phyloP scores from a whole-genome alignment of 495 filamentous ascomycete species.

The Trichoderma orchidacearum region DNA sequence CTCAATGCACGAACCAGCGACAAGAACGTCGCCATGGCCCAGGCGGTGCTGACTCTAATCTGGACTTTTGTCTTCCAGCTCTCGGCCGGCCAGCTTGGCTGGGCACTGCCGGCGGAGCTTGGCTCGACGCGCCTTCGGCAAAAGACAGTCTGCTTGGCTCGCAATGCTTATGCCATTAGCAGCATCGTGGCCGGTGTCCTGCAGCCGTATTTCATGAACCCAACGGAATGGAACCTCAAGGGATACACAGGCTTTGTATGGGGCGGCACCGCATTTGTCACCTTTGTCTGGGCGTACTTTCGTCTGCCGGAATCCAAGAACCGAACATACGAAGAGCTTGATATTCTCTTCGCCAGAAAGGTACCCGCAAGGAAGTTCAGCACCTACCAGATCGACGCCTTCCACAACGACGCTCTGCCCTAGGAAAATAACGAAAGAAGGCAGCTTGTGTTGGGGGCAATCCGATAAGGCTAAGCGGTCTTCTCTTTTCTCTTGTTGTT shows the following conservation, averaged over 20 bases:
- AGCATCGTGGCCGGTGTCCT: constrained; percentile 27
- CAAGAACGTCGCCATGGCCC: constrained; percentile 33
- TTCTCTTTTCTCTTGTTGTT: no score
- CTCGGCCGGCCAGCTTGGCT: constrained; percentile 39
- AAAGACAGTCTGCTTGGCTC: constrained; percentile 39
- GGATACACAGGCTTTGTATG: constrained; percentile 36
- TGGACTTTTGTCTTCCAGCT: constrained; percentile 14
- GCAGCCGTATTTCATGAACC: constrained; percentile 31
- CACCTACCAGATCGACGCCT: neutral
- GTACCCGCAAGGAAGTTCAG: constrained; percentile 30
- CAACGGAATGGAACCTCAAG: constrained; percentile 36
- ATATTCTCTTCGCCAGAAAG: constrained; percentile 35
- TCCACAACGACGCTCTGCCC: neutral
- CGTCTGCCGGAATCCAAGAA: constrained; percentile 27
- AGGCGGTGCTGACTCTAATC: constrained; percentile 16
- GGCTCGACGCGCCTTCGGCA: constrained; percentile 33
- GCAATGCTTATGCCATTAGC: constrained; percentile 26
- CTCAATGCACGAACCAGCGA: constrained; percentile 8
- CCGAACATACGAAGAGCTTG: constrained; percentile 37
- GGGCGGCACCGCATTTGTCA: constrained; percentile 31
- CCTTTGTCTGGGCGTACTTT: constrained; percentile 19
- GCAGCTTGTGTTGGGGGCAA: no score
- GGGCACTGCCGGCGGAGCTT: constrained; percentile 40
- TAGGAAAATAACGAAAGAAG: neutral
- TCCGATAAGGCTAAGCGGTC: no score